These are phyloP conservation scores for Phytopythium oedochilum DNA, from an alignment of 352 stramenopile genomes.

Conservation along the genomic window DNA sequence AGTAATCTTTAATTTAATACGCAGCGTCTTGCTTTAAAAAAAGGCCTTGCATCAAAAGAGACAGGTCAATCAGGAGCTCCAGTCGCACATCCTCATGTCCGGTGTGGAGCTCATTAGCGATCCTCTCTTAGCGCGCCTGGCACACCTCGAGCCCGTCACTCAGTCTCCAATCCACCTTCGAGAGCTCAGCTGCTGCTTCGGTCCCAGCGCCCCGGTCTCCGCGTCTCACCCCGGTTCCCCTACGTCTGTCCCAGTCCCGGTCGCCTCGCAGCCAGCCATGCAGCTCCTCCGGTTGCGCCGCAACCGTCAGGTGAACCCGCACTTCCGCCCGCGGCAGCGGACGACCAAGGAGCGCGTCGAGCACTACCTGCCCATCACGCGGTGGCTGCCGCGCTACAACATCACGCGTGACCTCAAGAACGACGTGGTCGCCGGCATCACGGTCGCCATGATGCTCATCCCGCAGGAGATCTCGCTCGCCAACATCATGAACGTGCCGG, in stretches of 20 bases:
- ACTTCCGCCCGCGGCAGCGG: slow-evolving; percentile 1
- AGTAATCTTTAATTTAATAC: no score
- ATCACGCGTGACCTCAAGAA: slow-evolving; percentile 44
- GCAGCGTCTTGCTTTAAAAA: no score
- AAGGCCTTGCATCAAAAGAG: no score
- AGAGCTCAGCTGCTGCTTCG: neutral
- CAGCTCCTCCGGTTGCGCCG: neutral
- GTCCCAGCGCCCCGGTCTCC: no score
- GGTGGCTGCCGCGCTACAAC: slow-evolving; percentile 53
- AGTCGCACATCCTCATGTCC: no score
- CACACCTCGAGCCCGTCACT: neutral
- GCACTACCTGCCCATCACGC: slow-evolving; percentile 28
- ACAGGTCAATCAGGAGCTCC: no score
- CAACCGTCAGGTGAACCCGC: neutral
- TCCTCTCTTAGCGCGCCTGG: no score
- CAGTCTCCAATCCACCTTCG: neutral
- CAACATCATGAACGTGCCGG: slow-evolving; percentile 80
- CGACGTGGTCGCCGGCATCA: slow-evolving; percentile 45
- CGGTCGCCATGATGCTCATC: slow-evolving; percentile 85
- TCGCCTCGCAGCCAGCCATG: neutral
- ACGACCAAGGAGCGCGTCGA: slow-evolving; percentile 2
- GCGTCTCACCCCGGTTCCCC: no score
- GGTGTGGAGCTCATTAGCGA: no score
- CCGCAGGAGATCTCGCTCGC: slow-evolving; percentile 87
- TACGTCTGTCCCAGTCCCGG: no score